Base-by-base conservation (phyloP, 352 stramenopile species). In the Pythium phragmiticola region DNA sequence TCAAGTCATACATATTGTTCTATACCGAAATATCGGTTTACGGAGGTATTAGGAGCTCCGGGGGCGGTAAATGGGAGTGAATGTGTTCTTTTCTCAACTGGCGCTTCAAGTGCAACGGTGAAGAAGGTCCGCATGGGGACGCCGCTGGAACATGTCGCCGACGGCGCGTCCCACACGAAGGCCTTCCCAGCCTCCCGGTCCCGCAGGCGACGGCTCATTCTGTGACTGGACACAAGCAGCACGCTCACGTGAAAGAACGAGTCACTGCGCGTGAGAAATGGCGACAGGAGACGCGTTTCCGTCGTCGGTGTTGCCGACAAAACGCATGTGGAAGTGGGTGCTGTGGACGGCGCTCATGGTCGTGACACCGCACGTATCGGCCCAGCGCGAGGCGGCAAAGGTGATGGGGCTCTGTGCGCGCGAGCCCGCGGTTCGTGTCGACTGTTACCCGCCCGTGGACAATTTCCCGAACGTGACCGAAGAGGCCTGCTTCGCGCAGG, bases 401-500 rank as follows among this genome's bases (percentile, higher is more conserved):
- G 12, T 74, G n/a, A 59, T 68, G 47, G 57, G 48, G 0, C 54
- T 71, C 21, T 84, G 74, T 33, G 56, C 49, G 9, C 63, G 66
- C 45, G 67, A 81, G 46, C 70, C 77, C 0, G 39, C 26, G 5
- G 45, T 67, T 3, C 82, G 82, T 7, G 64, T 93, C 47, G 79
- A 94, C 65, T 96, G 85, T 63, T 94, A 93, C 59, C 85, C 85
- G 23, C 63, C 71, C 11, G 65, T 70, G 14, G 33, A 68, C 11
- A 79, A 83, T 54, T 93, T 93, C 57, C 84, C 80, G 7, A 83
- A 81, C 37, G 74, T 70, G 33, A 94, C 84, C 17, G 84, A 92
- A 46, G 87, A 95, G 54, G 54, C 82, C 19, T 96, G 87, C 75
- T 59, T 86, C 23, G 87, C 85, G 3, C 87, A 96, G 57, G 87